Conservation (phyloP, 2,329 filamentous ascomycete species). For the Ceratocystis colombiana region DNA sequence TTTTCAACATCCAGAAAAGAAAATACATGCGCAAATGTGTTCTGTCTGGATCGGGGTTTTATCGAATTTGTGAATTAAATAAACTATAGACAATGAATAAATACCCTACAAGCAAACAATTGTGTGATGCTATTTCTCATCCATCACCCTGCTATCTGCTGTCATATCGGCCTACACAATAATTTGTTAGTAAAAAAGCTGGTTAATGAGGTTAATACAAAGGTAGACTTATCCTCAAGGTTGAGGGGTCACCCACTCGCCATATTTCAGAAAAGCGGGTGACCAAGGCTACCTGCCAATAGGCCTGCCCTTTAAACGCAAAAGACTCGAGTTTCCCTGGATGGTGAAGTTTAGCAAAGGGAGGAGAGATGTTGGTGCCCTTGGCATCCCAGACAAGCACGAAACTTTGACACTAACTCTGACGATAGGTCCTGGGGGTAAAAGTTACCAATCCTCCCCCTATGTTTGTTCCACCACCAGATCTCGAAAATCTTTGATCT, state of each 20-base stretch:
- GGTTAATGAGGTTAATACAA: not conserved
- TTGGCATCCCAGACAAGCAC: conserved; percentile 60
- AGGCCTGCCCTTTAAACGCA: conserved; percentile 6
- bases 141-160: not conserved
- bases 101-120: no score
- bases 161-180: not conserved
- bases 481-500: conserved; percentile 25
- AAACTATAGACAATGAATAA: no score
- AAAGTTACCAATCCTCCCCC: conserved; percentile 24
- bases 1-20: not conserved
- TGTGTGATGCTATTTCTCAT: not conserved
- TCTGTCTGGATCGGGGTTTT: no score
- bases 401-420: conserved; percentile 87
- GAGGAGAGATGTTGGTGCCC: not conserved
- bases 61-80: no score
- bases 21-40: not conserved
- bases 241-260: conserved; percentile 15
- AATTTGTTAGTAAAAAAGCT: not conserved
- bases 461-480: conserved; percentile 23
- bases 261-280: conserved; percentile 7
- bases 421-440: conserved; percentile 64
- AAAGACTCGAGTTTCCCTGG: conserved; percentile 1
- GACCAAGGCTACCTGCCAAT: conserved; percentile 3
- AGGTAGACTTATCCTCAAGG: conserved; percentile 17
- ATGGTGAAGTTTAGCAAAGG: not conserved